phyloP scores from a whole-genome alignment of 129 eudicot genomes.

The Arctium minus region DNA sequence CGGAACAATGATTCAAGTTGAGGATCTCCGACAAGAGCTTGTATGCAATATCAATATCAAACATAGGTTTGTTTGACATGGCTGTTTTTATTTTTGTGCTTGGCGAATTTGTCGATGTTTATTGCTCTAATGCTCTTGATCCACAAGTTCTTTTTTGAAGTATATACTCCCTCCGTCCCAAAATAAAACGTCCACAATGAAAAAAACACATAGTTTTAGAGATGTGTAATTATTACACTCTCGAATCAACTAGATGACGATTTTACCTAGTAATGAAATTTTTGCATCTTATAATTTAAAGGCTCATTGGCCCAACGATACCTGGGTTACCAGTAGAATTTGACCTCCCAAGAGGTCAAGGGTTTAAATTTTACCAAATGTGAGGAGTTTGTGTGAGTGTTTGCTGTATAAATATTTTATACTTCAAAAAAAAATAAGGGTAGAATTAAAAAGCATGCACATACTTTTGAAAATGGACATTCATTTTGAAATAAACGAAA shows the following conservation, averaged over 20 bases:
- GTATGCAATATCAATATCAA: slow-evolving; percentile 82
- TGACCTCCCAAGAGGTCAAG: background rate
- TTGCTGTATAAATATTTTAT: background rate
- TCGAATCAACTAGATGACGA: background rate
- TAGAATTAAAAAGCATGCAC: background rate
- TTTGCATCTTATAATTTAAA: background rate
- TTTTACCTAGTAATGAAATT: background rate
- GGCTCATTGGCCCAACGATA: background rate
- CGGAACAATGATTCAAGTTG: slow-evolving; percentile 78
- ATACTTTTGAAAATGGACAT: background rate
- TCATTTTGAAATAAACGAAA: background rate
- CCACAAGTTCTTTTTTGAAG: background rate
- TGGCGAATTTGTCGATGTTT: background rate
- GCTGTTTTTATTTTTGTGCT: background rate
- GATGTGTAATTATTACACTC: background rate
- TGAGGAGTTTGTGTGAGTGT: background rate
- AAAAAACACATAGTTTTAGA: background rate
- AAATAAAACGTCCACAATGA: background rate
- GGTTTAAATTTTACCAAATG: background rate
- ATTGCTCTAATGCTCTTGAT: slow-evolving; percentile 1
- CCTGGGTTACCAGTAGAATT: background rate
- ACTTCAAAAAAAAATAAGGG: background rate
- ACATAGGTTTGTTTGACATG: slow-evolving; percentile 63
- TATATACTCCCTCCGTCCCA: background rate
- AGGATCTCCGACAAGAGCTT: slow-evolving; percentile 94